Evolutionary conservation across 164 flowering plant genomes (phyloP).

Genomic region (Vitis labrusca): DNA sequence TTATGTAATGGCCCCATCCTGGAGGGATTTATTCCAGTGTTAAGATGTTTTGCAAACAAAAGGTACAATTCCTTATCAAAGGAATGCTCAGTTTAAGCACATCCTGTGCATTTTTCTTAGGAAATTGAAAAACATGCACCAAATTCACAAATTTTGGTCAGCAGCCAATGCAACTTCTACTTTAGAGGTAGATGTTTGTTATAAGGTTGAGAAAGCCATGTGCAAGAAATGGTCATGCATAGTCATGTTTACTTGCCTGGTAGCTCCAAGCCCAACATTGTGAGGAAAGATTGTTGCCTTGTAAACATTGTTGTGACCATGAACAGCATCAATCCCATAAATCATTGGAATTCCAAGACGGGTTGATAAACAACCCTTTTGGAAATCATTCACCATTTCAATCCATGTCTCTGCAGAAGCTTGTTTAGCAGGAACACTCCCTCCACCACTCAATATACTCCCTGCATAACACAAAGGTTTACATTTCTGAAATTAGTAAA

Average conservation of each 20-base stretch:
- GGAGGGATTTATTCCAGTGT: no score
- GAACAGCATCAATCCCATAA: slow-evolving; percentile 36
- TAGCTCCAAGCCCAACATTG: slow-evolving; percentile 34
- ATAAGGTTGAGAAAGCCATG: no score
- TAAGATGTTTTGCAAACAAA: no score
- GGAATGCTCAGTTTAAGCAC: no score
- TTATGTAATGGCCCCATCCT: no score
- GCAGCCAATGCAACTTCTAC: no score
- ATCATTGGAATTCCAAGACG: slow-evolving; percentile 33
- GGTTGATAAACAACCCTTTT: slow-evolving; percentile 27
- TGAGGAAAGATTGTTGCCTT: slow-evolving; percentile 34
- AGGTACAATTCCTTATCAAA: no score
- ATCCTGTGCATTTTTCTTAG: no score
- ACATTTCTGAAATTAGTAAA: no score
- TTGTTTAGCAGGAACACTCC: slow-evolving; percentile 24
- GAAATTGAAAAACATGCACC: no score
- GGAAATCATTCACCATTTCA: slow-evolving; percentile 30
- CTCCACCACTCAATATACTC: slow-evolving; percentile 32
- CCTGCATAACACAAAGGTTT: slow-evolving; percentile 16
- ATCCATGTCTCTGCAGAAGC: slow-evolving; percentile 31
- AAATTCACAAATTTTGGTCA: no score
- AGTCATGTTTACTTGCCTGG: slow-evolving; percentile 16
- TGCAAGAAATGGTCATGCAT: not conserved
- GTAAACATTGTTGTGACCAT: slow-evolving; percentile 29
- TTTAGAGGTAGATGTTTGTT: no score